Conservation (phyloP, 345 rosid species). For the Salix dunnii region DNA sequence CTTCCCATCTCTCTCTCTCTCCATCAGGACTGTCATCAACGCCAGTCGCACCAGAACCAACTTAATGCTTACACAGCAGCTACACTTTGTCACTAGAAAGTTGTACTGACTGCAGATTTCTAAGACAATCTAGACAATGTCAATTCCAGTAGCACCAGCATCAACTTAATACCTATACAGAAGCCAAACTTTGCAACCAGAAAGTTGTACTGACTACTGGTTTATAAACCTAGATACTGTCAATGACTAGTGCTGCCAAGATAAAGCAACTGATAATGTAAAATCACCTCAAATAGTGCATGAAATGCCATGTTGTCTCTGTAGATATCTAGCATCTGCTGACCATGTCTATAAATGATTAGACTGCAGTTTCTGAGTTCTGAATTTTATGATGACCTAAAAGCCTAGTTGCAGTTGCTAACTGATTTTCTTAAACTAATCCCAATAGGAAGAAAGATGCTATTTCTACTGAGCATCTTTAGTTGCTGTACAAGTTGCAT, state of each 20-base stretch:
- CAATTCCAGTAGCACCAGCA: no score
- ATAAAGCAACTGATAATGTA: not conserved
- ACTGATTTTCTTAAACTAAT: no score
- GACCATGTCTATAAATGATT: not conserved
- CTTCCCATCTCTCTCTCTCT: not conserved
- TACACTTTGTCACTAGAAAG: not conserved
- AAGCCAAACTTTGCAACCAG: no score
- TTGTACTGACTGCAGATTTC: not conserved
- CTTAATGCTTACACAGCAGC: not conserved
- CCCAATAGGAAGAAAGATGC: not conserved
- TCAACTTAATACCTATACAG: no score
- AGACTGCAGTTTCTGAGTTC: not conserved
- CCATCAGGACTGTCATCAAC: not conserved
- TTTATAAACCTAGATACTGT: not conserved
- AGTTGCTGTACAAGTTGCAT: not conserved
- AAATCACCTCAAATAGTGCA: not conserved
- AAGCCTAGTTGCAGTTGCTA: no score
- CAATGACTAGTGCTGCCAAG: not conserved
- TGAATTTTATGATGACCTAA: not conserved
- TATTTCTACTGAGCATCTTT: not conserved
- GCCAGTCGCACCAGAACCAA: not conserved
- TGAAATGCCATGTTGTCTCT: not conserved
- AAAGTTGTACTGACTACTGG: no score
- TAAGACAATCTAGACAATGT: not conserved
- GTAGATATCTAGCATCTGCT: not conserved